A percentile compares a stretch with the other conserved stretches of the same genome.
These are phyloP conservation scores for Aspergillus aculeatus DNA, from an alignment of 2,329 filamentous ascomycete genomes.

Conservation along the genomic window DNA sequence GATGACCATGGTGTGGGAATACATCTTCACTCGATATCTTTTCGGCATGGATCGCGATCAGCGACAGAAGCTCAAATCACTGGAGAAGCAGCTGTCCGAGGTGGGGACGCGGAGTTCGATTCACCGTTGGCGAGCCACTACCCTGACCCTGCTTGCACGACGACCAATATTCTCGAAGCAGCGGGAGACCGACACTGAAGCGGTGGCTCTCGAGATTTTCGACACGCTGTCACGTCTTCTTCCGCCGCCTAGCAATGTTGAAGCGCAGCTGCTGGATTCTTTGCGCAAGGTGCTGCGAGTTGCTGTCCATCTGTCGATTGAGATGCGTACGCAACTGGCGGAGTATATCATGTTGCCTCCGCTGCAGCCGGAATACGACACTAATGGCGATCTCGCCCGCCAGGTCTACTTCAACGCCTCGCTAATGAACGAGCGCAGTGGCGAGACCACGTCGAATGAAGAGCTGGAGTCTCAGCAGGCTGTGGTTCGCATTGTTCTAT, in stretches of 20 bases:
- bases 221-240: conserved; percentile 79
- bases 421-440: conserved; percentile 90
- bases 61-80: conserved; percentile 90
- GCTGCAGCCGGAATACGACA: conserved; percentile 90
- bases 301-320: conserved; percentile 85
- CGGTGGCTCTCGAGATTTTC: conserved; percentile 89
- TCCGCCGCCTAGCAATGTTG: conserved; percentile 78
- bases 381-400: conserved; percentile 81
- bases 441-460: conserved; percentile 68
- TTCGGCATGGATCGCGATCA: conserved; percentile 99
- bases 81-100: conserved; percentile 88
- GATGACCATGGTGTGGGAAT: conserved; percentile 99
- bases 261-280: conserved; percentile 77
- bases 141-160: conserved; percentile 80
- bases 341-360: conserved; percentile 99
- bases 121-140: conserved; percentile 94
- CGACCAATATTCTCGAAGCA: conserved; percentile 78
- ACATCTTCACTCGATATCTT: conserved; percentile 94
- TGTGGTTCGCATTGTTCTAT: conserved; percentile 86
- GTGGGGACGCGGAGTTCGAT: conserved; percentile 87
- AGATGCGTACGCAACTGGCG: conserved; percentile 95
- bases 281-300: conserved; percentile 83
- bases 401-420: conserved; percentile 89
- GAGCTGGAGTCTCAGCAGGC: conserved; percentile 74
- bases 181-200: conserved; percentile 86